Percentiles rank a stretch among this genome's conserved stretches.
These are phyloP conservation scores for Kokia cookei DNA, from an alignment of 441 rosid species.

Conservation along the genomic window DNA sequence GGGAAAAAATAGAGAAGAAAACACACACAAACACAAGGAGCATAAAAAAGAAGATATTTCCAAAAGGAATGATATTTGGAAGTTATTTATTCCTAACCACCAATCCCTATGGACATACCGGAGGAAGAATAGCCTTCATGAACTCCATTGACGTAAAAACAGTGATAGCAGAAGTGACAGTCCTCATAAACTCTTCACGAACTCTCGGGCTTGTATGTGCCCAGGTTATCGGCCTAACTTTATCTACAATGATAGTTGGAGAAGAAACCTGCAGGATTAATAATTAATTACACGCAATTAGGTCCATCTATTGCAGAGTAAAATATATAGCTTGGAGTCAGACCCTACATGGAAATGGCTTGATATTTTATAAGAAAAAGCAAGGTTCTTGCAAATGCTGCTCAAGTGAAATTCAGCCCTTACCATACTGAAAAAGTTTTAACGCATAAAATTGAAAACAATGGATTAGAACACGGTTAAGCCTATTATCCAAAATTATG, in stretches of 20 bases:
- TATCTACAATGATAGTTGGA: constrained; percentile 87
- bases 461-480: neutral
- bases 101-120: constrained; percentile 40
- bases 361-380: neutral
- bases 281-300: neutral
- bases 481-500: neutral
- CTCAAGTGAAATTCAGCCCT: neutral
- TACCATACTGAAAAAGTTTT: neutral
- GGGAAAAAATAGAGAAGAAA: neutral
- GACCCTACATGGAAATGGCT: neutral
- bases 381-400: neutral
- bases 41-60: neutral
- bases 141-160: constrained; percentile 93
- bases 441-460: neutral
- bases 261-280: constrained; percentile 72
- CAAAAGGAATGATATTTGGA: neutral
- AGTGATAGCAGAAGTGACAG: constrained; percentile 80
- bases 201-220: constrained; percentile 81
- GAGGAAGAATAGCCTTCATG: constrained; percentile 84
- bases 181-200: constrained; percentile 89
- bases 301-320: neutral
- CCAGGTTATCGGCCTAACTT: constrained; percentile 94
- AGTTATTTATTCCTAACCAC: neutral
- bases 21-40: neutral
- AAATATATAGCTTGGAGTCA: neutral